Base-by-base conservation (phyloP, 169 alveolate species). In the Condylostoma magnum region DNA sequence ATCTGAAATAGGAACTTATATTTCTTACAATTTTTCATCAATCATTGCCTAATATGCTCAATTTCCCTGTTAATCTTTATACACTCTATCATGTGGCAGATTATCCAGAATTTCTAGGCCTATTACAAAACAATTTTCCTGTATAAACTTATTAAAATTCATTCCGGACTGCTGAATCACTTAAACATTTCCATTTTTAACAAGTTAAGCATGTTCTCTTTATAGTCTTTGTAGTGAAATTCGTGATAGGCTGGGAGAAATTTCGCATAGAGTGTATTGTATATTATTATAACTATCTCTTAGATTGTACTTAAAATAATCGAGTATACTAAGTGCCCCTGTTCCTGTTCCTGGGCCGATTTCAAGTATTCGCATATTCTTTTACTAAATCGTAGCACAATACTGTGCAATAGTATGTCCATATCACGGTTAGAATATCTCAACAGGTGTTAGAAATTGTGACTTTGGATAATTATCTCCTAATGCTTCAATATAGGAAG, bases 331-430 rank as follows among this genome's bases (percentile, higher is more conserved):
- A 12, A 70, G 76, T 20, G 87, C 87, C n/a, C 85, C 77, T 12
- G 90, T 72, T 20, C 91, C 94, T n/a, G 85, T 76, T 15, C 94
- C 94, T 0, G 91, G 88, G 0, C 94, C 94, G 6, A 82, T 75
- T 67, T 88, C 94, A 3, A 88, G 71, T n/a, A 88, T 77, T 28
- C 79, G 38, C 10, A 87, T 28, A 43, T 56, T 74, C 51, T 54
- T 15, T 0, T 25, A 33, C 37, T 66, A 6, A 18, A 25, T 37
- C 33, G 38, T 12, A 20, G 76, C 55, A 25, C 86, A 84, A 47
- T 84, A 84, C 50, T 88, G 78, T 0, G 84, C 94, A 6, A 88
- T 52, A n/a, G 90, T 63, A 52, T 83, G 84, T 2, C 94, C 94
- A 66, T 83, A 88, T 58, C 75, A 88, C 4, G 94, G 94, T 68